Percentiles rank a stretch among this genome's conserved stretches.
phyloP scores from a whole-genome alignment of 805 yeast genomes.

The Metschnikowia cerradonensis region DNA sequence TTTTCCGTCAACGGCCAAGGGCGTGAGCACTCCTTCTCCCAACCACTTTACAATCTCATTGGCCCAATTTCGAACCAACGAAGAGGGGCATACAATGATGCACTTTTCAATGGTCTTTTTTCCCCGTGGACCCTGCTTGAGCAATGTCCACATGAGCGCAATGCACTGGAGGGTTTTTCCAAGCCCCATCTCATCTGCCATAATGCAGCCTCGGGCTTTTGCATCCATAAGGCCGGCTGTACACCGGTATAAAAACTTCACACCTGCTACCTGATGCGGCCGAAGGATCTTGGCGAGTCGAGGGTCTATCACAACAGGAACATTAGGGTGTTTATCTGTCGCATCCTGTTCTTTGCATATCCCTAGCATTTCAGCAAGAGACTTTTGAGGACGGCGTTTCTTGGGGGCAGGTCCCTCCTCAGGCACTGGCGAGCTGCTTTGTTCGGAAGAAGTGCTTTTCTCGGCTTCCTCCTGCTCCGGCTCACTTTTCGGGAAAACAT shows the following conservation, averaged over 20 bases:
- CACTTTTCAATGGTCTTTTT: slow-evolving; percentile 81
- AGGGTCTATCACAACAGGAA: slow-evolving; percentile 96
- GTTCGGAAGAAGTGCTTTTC: slow-evolving; percentile 6
- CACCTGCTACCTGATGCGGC: slow-evolving; percentile 97
- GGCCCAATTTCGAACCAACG: slow-evolving; percentile 94
- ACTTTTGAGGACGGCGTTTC: slow-evolving; percentile 50
- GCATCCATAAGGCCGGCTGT: slow-evolving; percentile 82
- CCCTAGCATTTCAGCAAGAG: slow-evolving; percentile 79
- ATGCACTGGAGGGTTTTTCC: slow-evolving; percentile 91
- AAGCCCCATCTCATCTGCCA: slow-evolving; percentile 98
- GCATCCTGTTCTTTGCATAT: slow-evolving; percentile 50
- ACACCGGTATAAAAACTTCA: slow-evolving; percentile 83
- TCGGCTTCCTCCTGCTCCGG: slow-evolving; percentile 1
- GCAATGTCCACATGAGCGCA: slow-evolving; percentile 85
- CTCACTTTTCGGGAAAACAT: slow-evolving; percentile 43
- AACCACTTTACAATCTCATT: slow-evolving; percentile 93
- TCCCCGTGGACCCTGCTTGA: slow-evolving; percentile 85
- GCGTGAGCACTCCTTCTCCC: slow-evolving; percentile 85
- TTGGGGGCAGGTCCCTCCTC: slow-evolving; percentile 18
- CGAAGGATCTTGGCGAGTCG: slow-evolving; percentile 74
- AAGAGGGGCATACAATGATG: slow-evolving; percentile 92
- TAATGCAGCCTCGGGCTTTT: slow-evolving; percentile 89
- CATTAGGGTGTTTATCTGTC: slow-evolving; percentile 62
- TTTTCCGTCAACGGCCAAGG: slow-evolving; percentile 91
- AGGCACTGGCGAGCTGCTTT: slow-evolving; percentile 2